These are phyloP conservation scores for Fibroporia radiculosa DNA, from an alignment of 768 basidiomycete genomes.

Conservation along the genomic window DNA sequence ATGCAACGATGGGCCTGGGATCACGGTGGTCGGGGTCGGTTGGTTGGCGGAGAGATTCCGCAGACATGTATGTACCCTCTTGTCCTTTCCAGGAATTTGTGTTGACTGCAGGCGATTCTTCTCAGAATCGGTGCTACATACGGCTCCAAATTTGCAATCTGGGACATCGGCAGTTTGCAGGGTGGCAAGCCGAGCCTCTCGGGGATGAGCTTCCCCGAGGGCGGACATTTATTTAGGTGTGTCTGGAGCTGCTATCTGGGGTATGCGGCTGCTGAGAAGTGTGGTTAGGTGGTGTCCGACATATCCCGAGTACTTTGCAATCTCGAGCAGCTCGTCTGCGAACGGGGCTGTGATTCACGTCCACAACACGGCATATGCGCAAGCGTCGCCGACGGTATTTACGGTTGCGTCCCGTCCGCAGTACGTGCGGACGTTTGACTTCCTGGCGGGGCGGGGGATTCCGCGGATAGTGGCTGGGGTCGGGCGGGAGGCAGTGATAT, in stretches of 20 bases:
- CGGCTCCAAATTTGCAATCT: slow-evolving; percentile 63
- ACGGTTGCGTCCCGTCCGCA: slow-evolving; percentile 54
- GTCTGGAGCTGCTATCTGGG: slow-evolving; percentile 8
- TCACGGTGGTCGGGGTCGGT: slow-evolving; percentile 48
- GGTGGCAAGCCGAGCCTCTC: slow-evolving; percentile 68
- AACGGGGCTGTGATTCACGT: slow-evolving; percentile 65
- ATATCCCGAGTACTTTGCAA: slow-evolving; percentile 70
- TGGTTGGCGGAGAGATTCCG: slow-evolving; percentile 63
- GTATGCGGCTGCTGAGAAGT: not conserved
- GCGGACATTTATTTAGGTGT: slow-evolving; percentile 62
- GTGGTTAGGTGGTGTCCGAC: slow-evolving; percentile 66
- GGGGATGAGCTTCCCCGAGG: slow-evolving; percentile 58
- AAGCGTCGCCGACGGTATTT: slow-evolving; percentile 57
- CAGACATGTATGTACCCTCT: slow-evolving; percentile 61
- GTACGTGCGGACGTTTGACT: slow-evolving; percentile 70
- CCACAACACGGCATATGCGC: slow-evolving; percentile 56
- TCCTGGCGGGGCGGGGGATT: slow-evolving; percentile 51
- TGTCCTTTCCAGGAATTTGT: not conserved
- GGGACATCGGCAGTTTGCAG: slow-evolving; percentile 65
- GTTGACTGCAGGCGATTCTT: not conserved
- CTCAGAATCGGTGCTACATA: slow-evolving; percentile 68
- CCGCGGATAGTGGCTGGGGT: slow-evolving; percentile 64
- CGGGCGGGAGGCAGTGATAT: slow-evolving; percentile 49
- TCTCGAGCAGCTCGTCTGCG: slow-evolving; percentile 50
- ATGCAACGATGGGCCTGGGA: slow-evolving; percentile 38